phyloP scores from a whole-genome alignment of 352 stramenopile species.

The Pythium diclinum region DNA sequence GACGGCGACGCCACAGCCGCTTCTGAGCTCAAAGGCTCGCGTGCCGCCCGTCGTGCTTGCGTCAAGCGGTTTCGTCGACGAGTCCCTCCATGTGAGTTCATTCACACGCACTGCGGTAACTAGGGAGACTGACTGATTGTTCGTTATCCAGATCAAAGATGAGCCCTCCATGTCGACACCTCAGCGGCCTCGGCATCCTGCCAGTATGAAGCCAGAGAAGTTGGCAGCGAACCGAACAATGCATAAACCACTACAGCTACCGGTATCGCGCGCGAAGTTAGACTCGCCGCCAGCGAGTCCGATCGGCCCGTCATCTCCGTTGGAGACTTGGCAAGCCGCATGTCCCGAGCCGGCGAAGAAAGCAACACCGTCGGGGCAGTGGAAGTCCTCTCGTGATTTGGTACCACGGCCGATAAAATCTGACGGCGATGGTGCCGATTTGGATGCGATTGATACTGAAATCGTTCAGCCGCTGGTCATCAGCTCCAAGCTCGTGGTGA shows the following conservation, averaged over 20 bases:
- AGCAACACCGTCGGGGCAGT: neutral
- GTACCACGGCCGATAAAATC: constrained; percentile 9
- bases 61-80: neutral
- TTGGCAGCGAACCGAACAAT: neutral
- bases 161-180: constrained; percentile 4
- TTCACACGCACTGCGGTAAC: neutral
- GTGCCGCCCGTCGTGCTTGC: neutral
- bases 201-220: constrained; percentile 2
- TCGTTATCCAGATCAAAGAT: constrained; percentile 18
- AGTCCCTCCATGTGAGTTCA: neutral
- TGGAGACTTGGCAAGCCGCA: neutral
- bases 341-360: neutral
- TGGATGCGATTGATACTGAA: constrained; percentile 2
- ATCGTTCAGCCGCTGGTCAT: constrained; percentile 33
- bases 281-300: neutral
- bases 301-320: neutral
- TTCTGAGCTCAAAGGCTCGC: neutral
- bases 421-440: neutral
- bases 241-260: neutral
- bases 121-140: neutral
- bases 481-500: constrained; percentile 54
- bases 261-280: neutral
- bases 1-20: neutral
- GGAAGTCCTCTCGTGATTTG: constrained; percentile 18
- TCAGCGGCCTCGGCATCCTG: neutral